Evolutionary conservation across 257 asterid genomes (phyloP), one percentile per base, ranked within the genome.

Genomic region (Solanum sejunctum): DNA sequence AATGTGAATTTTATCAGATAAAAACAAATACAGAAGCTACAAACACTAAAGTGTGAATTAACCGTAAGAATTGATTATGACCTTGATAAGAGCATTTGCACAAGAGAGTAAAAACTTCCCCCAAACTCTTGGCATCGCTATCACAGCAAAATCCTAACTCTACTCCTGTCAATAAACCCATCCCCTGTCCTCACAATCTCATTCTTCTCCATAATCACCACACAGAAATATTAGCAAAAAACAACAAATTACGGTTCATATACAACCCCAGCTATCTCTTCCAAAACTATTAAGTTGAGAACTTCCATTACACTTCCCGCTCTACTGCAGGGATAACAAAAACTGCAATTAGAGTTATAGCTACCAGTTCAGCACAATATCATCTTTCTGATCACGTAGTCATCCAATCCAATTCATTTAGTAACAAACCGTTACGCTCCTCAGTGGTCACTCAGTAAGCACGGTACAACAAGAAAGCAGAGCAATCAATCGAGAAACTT

Each of bases 81-180:
- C 99, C 99, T 95, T 94, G 99, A 87, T 95, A 94, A 72, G 97
- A 94, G 84, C 99, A 94, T 91, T 88, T 91, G 85, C 94, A 94
- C 90, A 95, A 72, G 86, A 95, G 97, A 26, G 91, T 89, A 81
- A 91, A 80, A 70, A 90, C 93, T 88, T 95, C 98, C 87, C 88
- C 90, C 2, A 93, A 91, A 83, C 97, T 94, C 82, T 90, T 93
- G 85, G 89, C 90, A 92, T 94, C 99, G 77, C 88, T 94, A 87
- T 95, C 98, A 81, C 80, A 95, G 89, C 92, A 95, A 88, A 89
- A 95, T 95, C 92, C 97, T 89, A 85, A 95, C 97, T 88, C 91
- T 91, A 86, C 97, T 93, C 93, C 98, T 89, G 88, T 95, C 99
- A 13, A 95, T 93, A 84, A 94, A 94, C 86, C 93, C 97, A 80